Evolutionary conservation across 169 alveolate genomes (phyloP).

Genomic region (Besnoitia besnoiti): DNA sequence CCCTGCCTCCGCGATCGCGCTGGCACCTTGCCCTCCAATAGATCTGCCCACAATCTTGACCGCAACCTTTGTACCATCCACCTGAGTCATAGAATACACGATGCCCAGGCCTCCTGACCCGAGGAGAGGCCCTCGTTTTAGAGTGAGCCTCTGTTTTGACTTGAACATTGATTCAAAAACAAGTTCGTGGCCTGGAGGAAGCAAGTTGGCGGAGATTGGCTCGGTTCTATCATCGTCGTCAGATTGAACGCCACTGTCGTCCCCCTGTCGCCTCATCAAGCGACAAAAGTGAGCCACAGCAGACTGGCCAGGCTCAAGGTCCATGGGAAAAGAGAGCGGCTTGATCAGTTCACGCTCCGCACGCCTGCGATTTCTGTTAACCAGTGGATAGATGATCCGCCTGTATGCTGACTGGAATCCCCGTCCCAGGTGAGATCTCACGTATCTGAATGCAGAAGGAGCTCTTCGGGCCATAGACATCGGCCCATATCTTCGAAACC

Average conservation of each 20-base stretch:
- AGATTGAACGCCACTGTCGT: not conserved
- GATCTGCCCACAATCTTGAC: not conserved
- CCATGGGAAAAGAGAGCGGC: not conserved
- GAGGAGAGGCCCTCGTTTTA: not conserved
- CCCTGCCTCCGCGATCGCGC: not conserved
- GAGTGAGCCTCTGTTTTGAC: not conserved
- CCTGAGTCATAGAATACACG: not conserved
- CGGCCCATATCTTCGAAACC: no score
- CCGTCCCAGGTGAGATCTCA: no score
- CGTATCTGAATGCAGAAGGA: no score
- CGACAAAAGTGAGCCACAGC: not conserved
- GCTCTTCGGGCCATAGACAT: no score
- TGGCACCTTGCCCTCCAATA: no score
- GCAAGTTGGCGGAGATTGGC: not conserved
- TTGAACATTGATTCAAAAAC: not conserved
- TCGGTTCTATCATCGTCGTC: not conserved
- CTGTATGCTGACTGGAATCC: not conserved
- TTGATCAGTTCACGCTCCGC: not conserved
- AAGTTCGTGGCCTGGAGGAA: not conserved
- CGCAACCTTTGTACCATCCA: not conserved
- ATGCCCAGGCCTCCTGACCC: not conserved
- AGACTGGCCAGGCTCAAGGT: not conserved
- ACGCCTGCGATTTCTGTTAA: not conserved
- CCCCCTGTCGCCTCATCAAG: not conserved
- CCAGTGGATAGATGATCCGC: not conserved